phyloP scores from a whole-genome alignment of 257 asterid species.

The Ilex asprella region DNA sequence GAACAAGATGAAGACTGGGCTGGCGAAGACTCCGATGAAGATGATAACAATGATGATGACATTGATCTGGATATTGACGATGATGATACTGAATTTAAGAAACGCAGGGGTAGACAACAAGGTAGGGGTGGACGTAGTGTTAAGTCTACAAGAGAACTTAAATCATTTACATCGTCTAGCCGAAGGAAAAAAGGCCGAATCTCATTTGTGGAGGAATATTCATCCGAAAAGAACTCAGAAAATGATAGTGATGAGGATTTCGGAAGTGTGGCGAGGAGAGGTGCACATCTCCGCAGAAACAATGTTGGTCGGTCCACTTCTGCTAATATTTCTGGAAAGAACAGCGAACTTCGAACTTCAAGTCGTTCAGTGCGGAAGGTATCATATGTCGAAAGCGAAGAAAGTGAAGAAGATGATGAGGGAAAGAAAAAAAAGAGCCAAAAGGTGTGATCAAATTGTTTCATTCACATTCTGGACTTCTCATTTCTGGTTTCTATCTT shows the following conservation, averaged over 20 bases:
- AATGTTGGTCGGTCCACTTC: conserved; percentile 45
- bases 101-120: conserved; percentile 49
- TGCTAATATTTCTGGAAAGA: conserved; percentile 36
- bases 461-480: background rate
- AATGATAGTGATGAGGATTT: conserved; percentile 69
- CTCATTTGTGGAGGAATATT: conserved; percentile 61
- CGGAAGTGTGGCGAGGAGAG: conserved; percentile 46
- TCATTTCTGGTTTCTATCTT: background rate
- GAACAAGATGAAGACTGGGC: conserved; percentile 83
- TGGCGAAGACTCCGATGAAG: conserved; percentile 88
- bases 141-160: conserved; percentile 52
- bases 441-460: conserved; percentile 44
- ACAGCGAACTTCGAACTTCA: conserved; percentile 68
- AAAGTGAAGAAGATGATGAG: conserved; percentile 82
- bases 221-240: conserved; percentile 67
- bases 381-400: conserved; percentile 96
- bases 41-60: conserved; percentile 49
- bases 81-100: conserved; percentile 51
- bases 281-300: conserved; percentile 44
- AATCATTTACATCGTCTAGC: conserved; percentile 35
- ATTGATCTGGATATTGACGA: conserved; percentile 64
- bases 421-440: conserved; percentile 55
- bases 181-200: conserved; percentile 62
- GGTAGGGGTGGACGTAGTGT: conserved; percentile 45
- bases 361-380: conserved; percentile 89